A percentile compares a stretch with the other conserved stretches of the same genome.
Conservation (phyloP, 75 land plant genomes). For the Chamaecyparis obtusa region DNA sequence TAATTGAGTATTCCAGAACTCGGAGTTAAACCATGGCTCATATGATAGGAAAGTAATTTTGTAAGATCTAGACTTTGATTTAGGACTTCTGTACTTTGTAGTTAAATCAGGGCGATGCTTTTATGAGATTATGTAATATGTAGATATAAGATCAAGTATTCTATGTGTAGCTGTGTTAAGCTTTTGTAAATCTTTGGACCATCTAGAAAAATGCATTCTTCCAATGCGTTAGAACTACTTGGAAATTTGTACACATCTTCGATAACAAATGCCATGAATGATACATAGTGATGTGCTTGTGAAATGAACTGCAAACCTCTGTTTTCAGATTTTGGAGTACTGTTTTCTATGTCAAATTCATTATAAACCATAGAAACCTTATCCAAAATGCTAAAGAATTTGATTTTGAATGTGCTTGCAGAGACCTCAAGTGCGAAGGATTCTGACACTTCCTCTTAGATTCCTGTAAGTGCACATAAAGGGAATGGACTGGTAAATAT, state of each 20-base stretch:
- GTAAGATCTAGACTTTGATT: too few relatives aligned
- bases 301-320: neutral
- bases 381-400: neutral
- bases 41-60: neutral
- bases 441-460: neutral
- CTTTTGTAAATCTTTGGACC: neutral
- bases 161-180: neutral
- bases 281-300: neutral
- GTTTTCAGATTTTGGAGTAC: neutral
- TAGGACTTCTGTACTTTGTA: neutral
- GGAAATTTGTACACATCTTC: neutral
- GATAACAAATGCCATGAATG: neutral
- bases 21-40: neutral
- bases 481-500: neutral
- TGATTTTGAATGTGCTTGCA: constrained; percentile 2
- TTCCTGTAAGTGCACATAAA: neutral
- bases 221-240: neutral
- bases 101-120: neutral
- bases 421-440: neutral
- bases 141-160: neutral
- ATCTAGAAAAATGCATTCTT: neutral
- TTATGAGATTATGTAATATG: neutral
- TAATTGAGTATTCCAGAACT: neutral
- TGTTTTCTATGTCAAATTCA: neutral
- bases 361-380: neutral